phyloP scores from a whole-genome alignment of 441 rosid genomes.

The Arabidopsis lyrata region DNA sequence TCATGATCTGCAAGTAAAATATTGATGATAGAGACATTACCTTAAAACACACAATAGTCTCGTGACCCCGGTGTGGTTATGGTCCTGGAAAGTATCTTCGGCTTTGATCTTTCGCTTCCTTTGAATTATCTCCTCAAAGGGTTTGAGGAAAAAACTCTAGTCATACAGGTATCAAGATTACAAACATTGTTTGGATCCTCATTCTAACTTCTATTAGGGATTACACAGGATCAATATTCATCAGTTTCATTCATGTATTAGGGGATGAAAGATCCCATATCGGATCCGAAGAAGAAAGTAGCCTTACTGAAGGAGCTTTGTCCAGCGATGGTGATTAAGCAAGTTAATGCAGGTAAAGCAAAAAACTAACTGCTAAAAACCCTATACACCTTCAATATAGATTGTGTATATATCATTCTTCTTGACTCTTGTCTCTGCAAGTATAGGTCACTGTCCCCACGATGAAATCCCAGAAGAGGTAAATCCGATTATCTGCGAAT shows the following conservation, averaged over 20 bases:
- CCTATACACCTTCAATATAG: background rate
- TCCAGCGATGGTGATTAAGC: conserved; percentile 52
- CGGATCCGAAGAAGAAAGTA: conserved; percentile 68
- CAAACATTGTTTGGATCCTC: conserved; percentile 1
- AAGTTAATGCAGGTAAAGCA: conserved; percentile 74
- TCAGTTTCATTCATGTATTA: conserved; percentile 33
- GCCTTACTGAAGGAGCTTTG: conserved; percentile 68
- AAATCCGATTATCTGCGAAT: conserved; percentile 62
- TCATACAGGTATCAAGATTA: conserved; percentile 66
- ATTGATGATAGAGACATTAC: conserved; percentile 26
- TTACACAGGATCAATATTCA: background rate
- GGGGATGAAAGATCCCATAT: conserved; percentile 91
- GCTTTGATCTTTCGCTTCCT: conserved; percentile 82
- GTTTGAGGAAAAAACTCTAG: conserved; percentile 58
- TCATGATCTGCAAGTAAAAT: conserved; percentile 3
- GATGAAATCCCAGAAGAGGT: conserved; percentile 83
- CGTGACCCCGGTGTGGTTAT: conserved; percentile 78
- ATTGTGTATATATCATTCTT: conserved; percentile 2
- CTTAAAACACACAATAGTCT: conserved; percentile 67
- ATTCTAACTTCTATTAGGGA: conserved; percentile 1
- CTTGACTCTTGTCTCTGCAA: conserved; percentile 8
- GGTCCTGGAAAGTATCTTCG: conserved; percentile 86
- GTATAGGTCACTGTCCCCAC: conserved; percentile 93
- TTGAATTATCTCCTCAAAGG: conserved; percentile 77
- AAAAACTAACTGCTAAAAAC: background rate